phyloP scores from a whole-genome alignment of 768 basidiomycete genomes.

The Jaapia argillacea region DNA sequence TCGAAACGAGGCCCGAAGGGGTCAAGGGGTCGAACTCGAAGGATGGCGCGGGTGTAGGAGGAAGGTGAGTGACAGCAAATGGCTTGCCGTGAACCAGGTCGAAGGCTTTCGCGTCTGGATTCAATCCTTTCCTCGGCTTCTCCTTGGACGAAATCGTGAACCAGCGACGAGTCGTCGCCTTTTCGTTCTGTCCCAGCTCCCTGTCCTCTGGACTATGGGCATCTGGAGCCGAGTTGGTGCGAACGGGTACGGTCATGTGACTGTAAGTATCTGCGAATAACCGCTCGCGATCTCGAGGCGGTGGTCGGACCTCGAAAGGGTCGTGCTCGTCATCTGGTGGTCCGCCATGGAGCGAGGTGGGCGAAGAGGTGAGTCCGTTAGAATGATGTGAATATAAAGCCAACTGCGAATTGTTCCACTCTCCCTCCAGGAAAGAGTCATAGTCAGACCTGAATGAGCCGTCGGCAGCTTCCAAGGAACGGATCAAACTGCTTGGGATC shows the following conservation, averaged over 20 bases:
- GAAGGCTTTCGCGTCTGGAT: constrained; percentile 84
- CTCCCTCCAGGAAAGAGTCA: constrained; percentile 39
- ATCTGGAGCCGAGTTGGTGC: not conserved
- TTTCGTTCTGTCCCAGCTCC: constrained; percentile 9
- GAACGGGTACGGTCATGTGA: constrained; percentile 7
- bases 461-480: constrained; percentile 37
- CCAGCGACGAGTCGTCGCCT: constrained; percentile 33
- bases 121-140: constrained; percentile 58
- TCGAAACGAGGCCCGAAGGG: constrained; percentile 2
- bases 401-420: constrained; percentile 29
- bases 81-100: constrained; percentile 30
- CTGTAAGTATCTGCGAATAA: constrained; percentile 15
- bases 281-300: constrained; percentile 14
- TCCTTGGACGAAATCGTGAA: constrained; percentile 32
- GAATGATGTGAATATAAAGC: constrained; percentile 5
- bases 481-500: constrained; percentile 47
- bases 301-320: constrained; percentile 35
- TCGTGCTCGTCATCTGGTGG: constrained; percentile 27
- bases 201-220: not conserved
- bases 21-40: constrained; percentile 10
- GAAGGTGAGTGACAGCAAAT: constrained; percentile 4
- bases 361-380: constrained; percentile 12
- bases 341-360: constrained; percentile 24
- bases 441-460: constrained; percentile 35
- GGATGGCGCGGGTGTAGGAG: not conserved